phyloP scores from a whole-genome alignment of 2,329 filamentous ascomycete genomes.

The Monosporascus sp. region DNA sequence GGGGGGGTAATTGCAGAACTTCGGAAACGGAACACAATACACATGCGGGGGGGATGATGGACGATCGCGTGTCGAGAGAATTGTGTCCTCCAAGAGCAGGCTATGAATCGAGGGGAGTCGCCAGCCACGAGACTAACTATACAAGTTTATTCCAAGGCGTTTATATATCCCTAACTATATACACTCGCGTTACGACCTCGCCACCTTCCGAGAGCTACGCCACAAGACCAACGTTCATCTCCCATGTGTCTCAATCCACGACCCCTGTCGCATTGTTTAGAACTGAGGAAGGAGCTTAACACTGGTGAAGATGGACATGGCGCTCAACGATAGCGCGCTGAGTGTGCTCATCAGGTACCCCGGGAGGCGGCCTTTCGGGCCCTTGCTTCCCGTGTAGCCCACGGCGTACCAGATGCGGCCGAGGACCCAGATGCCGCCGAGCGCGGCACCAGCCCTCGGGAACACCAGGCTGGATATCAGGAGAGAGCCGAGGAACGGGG shows the following conservation, averaged over 20 bases:
- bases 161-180: too few relatives aligned
- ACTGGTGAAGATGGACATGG: slow-evolving; percentile 40
- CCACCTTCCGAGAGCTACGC: too few relatives aligned
- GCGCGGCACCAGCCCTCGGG: slow-evolving; percentile 43
- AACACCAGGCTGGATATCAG: slow-evolving; percentile 52
- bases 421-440: slow-evolving; percentile 50
- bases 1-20: slow-evolving; percentile 14
- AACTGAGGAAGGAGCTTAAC: slow-evolving; percentile 28
- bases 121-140: too few relatives aligned
- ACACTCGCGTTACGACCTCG: too few relatives aligned
- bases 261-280: slow-evolving; percentile 1
- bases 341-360: slow-evolving; percentile 33
- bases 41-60: not conserved
- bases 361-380: slow-evolving; percentile 40
- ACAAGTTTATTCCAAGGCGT: too few relatives aligned
- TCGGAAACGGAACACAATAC: slow-evolving; percentile 13
- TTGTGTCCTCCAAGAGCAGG: too few relatives aligned
- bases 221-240: too few relatives aligned
- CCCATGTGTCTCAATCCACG: not conserved
- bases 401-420: slow-evolving; percentile 49
- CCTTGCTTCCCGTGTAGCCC: slow-evolving; percentile 45
- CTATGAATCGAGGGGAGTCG: too few relatives aligned
- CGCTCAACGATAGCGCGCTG: slow-evolving; percentile 34
- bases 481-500: slow-evolving; percentile 46
- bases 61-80: too few relatives aligned